Conservation (phyloP, 208 protist species). For the Trypanosoma cruzi region DNA sequence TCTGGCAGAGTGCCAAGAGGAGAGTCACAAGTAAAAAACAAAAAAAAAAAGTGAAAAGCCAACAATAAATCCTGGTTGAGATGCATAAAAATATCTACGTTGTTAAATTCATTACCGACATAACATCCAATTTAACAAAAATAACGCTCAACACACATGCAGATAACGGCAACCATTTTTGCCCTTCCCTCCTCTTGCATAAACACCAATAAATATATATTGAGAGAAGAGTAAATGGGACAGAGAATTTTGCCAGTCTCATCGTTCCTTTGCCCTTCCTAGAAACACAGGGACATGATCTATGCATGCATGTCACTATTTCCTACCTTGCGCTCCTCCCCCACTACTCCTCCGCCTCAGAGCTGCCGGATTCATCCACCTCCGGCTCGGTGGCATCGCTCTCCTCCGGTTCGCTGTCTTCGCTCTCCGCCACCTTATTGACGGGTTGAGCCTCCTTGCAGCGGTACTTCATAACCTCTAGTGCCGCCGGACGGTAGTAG, state of each 20-base stretch:
- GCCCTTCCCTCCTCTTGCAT: background rate
- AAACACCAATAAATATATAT: background rate
- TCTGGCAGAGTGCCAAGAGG: background rate
- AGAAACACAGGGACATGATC: background rate
- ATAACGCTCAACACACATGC: background rate
- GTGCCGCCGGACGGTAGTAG: constrained; percentile 54
- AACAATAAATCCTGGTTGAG: background rate
- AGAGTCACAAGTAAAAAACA: background rate
- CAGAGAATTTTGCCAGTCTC: background rate
- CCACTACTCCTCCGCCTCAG: constrained; percentile 18
- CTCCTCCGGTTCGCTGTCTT: constrained; percentile 5
- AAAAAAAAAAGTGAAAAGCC: background rate
- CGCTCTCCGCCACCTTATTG: constrained; percentile 30
- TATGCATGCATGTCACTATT: background rate
- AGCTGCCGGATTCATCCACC: constrained; percentile 9
- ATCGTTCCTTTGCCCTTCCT: background rate
- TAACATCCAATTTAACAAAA: background rate
- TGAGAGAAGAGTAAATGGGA: background rate
- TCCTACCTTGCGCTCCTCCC: background rate
- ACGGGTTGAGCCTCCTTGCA: constrained; percentile 76
- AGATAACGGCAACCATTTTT: background rate
- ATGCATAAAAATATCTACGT: background rate
- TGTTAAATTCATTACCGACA: background rate
- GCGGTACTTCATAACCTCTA: constrained; percentile 72
- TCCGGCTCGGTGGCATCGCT: constrained; percentile 21